These are phyloP conservation scores for Fraxinus paxiana DNA, from an alignment of 305 asterid genomes.

Conservation along the genomic window DNA sequence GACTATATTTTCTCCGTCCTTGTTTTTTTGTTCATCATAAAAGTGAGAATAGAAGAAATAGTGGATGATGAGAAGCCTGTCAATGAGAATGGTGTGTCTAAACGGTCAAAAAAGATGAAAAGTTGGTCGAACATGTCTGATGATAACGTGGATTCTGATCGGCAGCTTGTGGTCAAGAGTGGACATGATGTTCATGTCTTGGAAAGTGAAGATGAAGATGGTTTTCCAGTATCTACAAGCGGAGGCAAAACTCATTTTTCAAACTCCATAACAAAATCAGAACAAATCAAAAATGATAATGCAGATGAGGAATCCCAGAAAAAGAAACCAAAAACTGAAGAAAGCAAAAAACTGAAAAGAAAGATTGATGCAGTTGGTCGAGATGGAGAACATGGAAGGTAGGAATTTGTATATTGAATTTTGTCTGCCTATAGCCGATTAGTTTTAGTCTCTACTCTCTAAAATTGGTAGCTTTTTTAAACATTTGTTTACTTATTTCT, in stretches of 20 bases:
- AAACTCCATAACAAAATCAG: too few relatives aligned
- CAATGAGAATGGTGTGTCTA: conserved; percentile 37
- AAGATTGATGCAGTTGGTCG: conserved; percentile 42
- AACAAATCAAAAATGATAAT: too few relatives aligned
- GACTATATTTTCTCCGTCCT: conserved; percentile 3
- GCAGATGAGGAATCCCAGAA: conserved; percentile 28
- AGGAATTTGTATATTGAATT: background rate
- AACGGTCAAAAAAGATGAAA: conserved; percentile 54
- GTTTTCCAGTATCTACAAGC: conserved; percentile 54
- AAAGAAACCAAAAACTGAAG: conserved; percentile 33
- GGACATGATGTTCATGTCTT: conserved; percentile 34
- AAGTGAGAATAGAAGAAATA: conserved; percentile 84
- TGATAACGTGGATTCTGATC: conserved; percentile 33
- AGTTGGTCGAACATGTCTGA: conserved; percentile 30
- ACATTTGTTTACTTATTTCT: background rate
- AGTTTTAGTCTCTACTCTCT: background rate
- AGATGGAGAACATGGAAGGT: conserved; percentile 49
- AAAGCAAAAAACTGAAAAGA: conserved; percentile 46
- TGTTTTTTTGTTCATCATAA: conserved; percentile 15
- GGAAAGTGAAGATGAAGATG: conserved; percentile 95
- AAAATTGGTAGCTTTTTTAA: background rate
- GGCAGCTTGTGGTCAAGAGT: conserved; percentile 45
- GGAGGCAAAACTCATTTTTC: background rate
- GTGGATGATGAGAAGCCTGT: conserved; percentile 59
- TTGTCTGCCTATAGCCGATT: background rate